phyloP scores from a whole-genome alignment of 345 rosid species.

The Streptanthus diversifolius region DNA sequence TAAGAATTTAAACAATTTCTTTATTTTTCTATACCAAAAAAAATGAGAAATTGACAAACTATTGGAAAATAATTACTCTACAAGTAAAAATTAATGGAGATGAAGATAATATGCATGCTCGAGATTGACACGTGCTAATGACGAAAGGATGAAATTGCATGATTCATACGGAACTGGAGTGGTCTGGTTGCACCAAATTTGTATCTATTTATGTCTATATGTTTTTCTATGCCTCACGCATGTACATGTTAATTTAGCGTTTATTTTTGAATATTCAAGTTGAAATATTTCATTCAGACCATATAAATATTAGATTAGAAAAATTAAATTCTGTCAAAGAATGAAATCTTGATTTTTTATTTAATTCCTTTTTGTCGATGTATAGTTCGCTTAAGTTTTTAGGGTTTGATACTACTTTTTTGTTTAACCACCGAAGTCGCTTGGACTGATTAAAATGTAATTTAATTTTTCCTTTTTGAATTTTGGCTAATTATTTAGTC shows the following conservation, averaged over 20 bases:
- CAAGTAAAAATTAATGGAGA: neutral
- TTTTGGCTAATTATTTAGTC: neutral
- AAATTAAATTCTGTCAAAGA: neutral
- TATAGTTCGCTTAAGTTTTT: neutral
- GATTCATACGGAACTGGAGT: neutral
- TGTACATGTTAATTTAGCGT: neutral
- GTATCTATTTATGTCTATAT: neutral
- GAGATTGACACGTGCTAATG: neutral
- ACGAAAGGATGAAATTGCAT: neutral
- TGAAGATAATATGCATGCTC: neutral
- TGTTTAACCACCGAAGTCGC: neutral
- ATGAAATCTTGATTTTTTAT: neutral
- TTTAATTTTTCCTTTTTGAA: neutral
- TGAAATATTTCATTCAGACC: neutral
- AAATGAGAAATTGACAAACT: neutral
- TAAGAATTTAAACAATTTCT: neutral
- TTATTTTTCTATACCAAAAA: neutral
- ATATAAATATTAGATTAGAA: neutral
- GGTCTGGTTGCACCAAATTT: neutral
- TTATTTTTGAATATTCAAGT: neutral
- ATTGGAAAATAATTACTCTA: neutral
- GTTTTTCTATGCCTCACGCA: slow-evolving; percentile 12
- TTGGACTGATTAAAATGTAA: neutral
- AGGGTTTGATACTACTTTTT: neutral
- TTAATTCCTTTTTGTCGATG: neutral